Evolutionary conservation across 805 yeast genomes (phyloP).

Genomic region (Saturnispora hagleri): DNA sequence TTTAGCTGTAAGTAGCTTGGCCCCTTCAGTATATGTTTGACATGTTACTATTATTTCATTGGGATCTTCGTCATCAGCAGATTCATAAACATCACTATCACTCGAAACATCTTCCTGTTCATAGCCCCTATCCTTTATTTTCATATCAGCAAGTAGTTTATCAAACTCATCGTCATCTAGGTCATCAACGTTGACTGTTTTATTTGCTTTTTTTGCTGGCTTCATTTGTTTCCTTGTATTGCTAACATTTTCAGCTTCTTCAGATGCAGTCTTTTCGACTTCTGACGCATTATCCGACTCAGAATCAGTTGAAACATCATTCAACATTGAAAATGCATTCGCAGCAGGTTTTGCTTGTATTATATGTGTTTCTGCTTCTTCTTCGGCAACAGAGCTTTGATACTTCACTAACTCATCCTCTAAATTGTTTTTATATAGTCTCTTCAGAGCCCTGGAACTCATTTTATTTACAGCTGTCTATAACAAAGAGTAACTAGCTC

Average conservation of each 20-base stretch:
- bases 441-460: conserved; percentile 44
- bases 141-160: conserved; percentile 37
- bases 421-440: conserved; percentile 29
- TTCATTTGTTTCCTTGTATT: neutral
- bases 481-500: neutral
- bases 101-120: conserved; percentile 21
- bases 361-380: conserved; percentile 18
- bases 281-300: conserved; percentile 1
- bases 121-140: conserved; percentile 16
- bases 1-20: conserved; percentile 36
- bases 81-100: conserved; percentile 28
- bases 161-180: conserved; percentile 40
- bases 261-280: neutral
- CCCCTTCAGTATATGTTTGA: conserved; percentile 22
- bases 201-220: conserved; percentile 16
- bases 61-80: conserved; percentile 22
- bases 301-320: conserved; percentile 22
- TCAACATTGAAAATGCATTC: conserved; percentile 38
- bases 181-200: conserved; percentile 19
- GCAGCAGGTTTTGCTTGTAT: neutral
- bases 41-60: conserved; percentile 20
- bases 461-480: conserved; percentile 17
- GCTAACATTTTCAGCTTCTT: neutral
- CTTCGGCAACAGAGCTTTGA: conserved; percentile 1
- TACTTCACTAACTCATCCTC: conserved; percentile 21